Evolutionary conservation across 176 grass and related monocot species (phyloP).

Genomic region (Oryza nivara): DNA sequence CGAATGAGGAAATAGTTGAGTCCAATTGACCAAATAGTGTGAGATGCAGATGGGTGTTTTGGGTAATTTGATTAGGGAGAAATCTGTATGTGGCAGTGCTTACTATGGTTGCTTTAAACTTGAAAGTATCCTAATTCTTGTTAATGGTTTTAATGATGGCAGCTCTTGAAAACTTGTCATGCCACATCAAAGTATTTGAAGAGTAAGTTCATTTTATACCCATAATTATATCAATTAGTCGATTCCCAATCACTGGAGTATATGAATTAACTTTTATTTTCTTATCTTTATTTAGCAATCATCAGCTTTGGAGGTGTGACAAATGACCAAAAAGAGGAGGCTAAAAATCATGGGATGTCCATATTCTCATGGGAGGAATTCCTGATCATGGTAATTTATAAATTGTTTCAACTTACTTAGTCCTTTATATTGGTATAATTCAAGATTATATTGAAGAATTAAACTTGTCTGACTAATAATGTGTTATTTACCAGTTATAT

Average conservation of each 20-base stretch:
- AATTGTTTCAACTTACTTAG: background rate
- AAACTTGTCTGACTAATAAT: background rate
- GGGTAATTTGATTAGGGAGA: background rate
- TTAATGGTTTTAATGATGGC: constrained; percentile 26
- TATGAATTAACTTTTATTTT: constrained; percentile 1
- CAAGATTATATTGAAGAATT: background rate
- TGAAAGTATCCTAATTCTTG: background rate
- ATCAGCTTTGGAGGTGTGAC: constrained; percentile 91
- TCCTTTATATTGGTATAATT: constrained; percentile 3
- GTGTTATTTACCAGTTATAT: background rate
- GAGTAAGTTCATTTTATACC: constrained; percentile 57
- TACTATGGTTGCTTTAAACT: constrained; percentile 15
- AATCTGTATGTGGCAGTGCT: background rate
- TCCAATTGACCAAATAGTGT: background rate
- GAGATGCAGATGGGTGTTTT: background rate
- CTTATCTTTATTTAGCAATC: constrained; percentile 47
- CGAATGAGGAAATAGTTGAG: background rate
- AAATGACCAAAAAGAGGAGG: constrained; percentile 71
- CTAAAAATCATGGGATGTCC: constrained; percentile 62
- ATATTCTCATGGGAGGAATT: constrained; percentile 96
- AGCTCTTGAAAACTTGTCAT: constrained; percentile 83
- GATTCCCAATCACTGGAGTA: background rate
- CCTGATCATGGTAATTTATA: constrained; percentile 59
- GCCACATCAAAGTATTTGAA: constrained; percentile 70
- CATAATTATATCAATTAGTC: background rate